phyloP scores from a whole-genome alignment of 768 basidiomycete species.

The Lentinus tigrinus region DNA sequence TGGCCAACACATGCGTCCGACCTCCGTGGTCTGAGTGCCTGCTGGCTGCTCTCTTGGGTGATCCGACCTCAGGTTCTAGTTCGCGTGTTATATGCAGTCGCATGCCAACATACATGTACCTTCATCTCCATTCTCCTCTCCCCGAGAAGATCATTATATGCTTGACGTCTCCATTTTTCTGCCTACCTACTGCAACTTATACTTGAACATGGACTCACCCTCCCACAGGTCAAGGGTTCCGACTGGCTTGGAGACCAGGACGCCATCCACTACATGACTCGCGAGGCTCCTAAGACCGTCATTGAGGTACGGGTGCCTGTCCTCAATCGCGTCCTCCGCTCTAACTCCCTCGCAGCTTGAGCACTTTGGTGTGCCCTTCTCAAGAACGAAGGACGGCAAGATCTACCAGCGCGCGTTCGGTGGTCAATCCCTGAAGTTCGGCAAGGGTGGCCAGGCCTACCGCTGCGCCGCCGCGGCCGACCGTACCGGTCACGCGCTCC shows the following conservation, averaged over 20 bases:
- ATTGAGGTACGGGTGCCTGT: slow-evolving; percentile 61
- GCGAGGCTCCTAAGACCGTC: slow-evolving; percentile 92
- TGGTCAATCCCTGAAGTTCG: slow-evolving; percentile 94
- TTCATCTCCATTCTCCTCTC: too few species aligned
- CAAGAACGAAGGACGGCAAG: slow-evolving; percentile 96
- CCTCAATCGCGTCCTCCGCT: slow-evolving; percentile 30
- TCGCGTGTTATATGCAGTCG: too few species aligned
- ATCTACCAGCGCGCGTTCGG: slow-evolving; percentile 99
- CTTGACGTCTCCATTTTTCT: too few species aligned
- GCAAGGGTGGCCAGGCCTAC: slow-evolving; percentile 99
- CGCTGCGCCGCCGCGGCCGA: slow-evolving; percentile 99
- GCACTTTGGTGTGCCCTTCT: slow-evolving; percentile 98
- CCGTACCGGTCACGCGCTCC: slow-evolving; percentile 96
- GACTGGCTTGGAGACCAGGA: slow-evolving; percentile 99
- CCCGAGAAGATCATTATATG: too few species aligned
- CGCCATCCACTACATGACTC: slow-evolving; percentile 99
- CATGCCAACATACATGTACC: too few species aligned
- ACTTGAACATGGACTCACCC: slow-evolving; percentile 7
- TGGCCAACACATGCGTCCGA: too few species aligned
- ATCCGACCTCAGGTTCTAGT: too few species aligned
- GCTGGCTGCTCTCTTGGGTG: too few species aligned
- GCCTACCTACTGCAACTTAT: too few species aligned
- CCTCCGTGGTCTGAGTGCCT: too few species aligned
- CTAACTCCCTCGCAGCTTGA: slow-evolving; percentile 64
- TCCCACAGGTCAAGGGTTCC: slow-evolving; percentile 87